Percentiles rank a stretch among this genome's conserved stretches.
These are phyloP conservation scores for Cadophora malorum DNA, from an alignment of 2,329 filamentous ascomycete genomes.

Conservation along the genomic window DNA sequence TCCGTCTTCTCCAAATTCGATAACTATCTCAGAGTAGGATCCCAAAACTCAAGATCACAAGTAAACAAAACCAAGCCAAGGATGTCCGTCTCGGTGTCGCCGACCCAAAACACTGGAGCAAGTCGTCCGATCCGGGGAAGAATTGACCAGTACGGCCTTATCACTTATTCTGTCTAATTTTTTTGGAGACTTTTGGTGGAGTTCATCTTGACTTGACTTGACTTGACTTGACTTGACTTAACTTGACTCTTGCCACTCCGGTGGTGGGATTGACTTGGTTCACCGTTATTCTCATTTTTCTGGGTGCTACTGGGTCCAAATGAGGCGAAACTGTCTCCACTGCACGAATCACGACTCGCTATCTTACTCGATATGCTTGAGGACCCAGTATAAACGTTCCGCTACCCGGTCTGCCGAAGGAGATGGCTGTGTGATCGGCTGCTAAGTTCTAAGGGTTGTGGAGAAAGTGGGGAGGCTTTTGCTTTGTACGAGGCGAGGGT, in stretches of 20 bases:
- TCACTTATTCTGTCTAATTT: background rate
- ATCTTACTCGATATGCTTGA: background rate
- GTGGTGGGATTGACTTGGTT: background rate
- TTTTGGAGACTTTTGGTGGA: background rate
- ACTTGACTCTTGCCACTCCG: background rate
- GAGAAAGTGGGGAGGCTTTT: background rate
- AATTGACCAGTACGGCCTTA: background rate
- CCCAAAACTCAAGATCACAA: background rate
- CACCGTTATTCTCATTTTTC: background rate
- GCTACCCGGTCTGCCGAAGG: background rate
- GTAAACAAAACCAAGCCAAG: background rate
- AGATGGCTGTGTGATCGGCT: constrained; percentile 7
- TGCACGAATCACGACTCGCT: background rate
- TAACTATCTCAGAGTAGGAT: too few species aligned
- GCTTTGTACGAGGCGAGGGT: background rate
- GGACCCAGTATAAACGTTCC: background rate
- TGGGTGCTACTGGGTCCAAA: background rate
- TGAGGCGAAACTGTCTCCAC: background rate
- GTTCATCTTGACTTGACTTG: background rate
- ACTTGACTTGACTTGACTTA: background rate
- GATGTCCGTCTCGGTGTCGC: background rate
- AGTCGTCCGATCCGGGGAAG: background rate
- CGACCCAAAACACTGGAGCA: background rate
- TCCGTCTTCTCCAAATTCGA: background rate
- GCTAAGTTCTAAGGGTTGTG: background rate